phyloP scores from a whole-genome alignment of 352 stramenopile genomes.

The Pseudoperonospora humuli region DNA sequence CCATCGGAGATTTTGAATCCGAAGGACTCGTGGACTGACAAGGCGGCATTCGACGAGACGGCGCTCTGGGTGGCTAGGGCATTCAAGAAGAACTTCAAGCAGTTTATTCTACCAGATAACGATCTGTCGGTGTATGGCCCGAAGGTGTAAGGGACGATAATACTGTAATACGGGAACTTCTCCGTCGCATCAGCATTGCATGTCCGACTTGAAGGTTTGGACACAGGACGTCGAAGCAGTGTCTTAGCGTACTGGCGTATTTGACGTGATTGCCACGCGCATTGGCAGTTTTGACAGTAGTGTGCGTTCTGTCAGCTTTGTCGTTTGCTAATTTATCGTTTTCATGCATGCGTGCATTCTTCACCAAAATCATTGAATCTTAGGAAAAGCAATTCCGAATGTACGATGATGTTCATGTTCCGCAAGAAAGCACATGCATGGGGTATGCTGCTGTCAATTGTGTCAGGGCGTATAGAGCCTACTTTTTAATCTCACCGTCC shows the following conservation, averaged over 20 bases:
- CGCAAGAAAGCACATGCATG: too few species aligned
- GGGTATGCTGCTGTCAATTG: too few species aligned
- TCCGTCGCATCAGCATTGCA: neutral
- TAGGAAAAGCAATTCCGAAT: neutral
- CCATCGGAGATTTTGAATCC: conserved; percentile 70
- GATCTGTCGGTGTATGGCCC: conserved; percentile 60
- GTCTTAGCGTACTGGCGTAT: too few species aligned
- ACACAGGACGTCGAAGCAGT: too few species aligned
- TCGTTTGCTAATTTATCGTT: neutral
- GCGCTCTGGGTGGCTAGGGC: conserved; percentile 64
- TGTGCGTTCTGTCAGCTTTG: neutral
- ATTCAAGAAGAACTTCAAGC: conserved; percentile 82
- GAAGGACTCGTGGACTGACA: conserved; percentile 70
- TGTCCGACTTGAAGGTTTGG: too few species aligned
- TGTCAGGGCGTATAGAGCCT: too few species aligned
- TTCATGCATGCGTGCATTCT: neutral
- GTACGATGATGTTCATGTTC: neutral
- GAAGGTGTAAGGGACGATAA: conserved; percentile 26
- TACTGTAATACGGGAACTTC: neutral
- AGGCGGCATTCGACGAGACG: conserved; percentile 68
- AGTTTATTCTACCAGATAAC: conserved; percentile 75
- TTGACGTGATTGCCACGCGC: too few species aligned
- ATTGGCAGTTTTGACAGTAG: neutral
- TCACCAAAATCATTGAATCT: neutral
- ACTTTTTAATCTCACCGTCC: too few species aligned